Percentiles rank a stretch among this genome's conserved stretches.
Evolutionary conservation across 116 monocot genomes (phyloP).

Genomic region (Phalaenopsis hybrid): DNA sequence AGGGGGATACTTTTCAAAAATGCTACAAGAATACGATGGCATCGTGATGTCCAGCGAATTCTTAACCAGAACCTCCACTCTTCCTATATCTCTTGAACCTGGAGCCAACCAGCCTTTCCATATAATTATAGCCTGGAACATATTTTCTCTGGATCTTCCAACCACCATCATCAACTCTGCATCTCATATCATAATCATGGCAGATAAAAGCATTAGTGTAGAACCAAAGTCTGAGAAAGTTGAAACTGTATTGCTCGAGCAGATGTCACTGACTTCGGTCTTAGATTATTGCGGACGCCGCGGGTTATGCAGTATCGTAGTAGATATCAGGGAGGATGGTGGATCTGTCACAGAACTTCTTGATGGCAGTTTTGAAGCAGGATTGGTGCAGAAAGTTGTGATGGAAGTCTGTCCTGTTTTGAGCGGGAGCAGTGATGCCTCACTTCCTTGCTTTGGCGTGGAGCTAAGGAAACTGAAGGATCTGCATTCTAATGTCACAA

Average conservation of each 20-base stretch:
- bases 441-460: constrained; percentile 15
- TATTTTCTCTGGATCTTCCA: constrained; percentile 30
- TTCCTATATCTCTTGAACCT: constrained; percentile 58
- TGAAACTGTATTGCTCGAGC: constrained; percentile 39
- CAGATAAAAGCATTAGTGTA: constrained; percentile 33
- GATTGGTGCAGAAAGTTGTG: constrained; percentile 70
- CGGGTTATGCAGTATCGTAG: constrained; percentile 63
- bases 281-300: constrained; percentile 42
- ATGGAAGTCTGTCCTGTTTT: constrained; percentile 45
- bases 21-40: constrained; percentile 76
- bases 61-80: constrained; percentile 19
- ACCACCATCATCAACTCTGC: constrained; percentile 14
- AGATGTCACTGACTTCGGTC: constrained; percentile 37
- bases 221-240: constrained; percentile 39
- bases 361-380: constrained; percentile 27
- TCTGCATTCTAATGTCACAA: constrained; percentile 22
- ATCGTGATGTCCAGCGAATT: constrained; percentile 47
- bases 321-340: constrained; percentile 48
- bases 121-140: constrained; percentile 46
- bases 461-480: constrained; percentile 31
- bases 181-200: constrained; percentile 30
- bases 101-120: constrained; percentile 62
- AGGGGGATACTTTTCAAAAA: constrained; percentile 72
- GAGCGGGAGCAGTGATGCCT: constrained; percentile 12
- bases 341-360: constrained; percentile 23